phyloP scores from a whole-genome alignment of 2,329 filamentous ascomycete species.

The Exophiala sp. region DNA sequence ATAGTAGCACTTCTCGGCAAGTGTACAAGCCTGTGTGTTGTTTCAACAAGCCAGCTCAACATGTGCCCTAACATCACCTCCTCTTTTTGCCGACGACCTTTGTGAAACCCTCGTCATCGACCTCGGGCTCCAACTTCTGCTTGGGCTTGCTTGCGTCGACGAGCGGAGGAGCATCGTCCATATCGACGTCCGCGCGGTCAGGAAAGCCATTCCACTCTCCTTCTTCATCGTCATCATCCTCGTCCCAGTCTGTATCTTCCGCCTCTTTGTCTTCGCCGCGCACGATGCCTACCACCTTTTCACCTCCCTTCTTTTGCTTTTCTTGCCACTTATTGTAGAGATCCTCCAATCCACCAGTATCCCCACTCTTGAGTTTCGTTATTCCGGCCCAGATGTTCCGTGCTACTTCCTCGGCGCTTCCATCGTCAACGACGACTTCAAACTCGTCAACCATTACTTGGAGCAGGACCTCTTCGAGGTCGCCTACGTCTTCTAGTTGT shows the following conservation, averaged over 20 bases:
- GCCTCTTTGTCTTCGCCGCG: slow-evolving; percentile 44
- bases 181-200: slow-evolving; percentile 52
- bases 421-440: slow-evolving; percentile 87
- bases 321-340: slow-evolving; percentile 51
- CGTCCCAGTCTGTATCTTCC: slow-evolving; percentile 57
- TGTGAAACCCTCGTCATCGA: slow-evolving; percentile 80
- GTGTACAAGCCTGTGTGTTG: too few species aligned
- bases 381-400: slow-evolving; percentile 66
- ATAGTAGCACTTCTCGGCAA: too few species aligned
- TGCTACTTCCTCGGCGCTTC: slow-evolving; percentile 72
- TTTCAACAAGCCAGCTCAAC: neutral
- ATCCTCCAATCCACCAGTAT: slow-evolving; percentile 50
- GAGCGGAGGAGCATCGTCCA: slow-evolving; percentile 66
- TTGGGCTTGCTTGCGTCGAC: slow-evolving; percentile 48
- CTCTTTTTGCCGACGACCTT: slow-evolving; percentile 69
- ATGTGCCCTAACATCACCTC: slow-evolving; percentile 36
- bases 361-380: slow-evolving; percentile 49
- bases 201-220: slow-evolving; percentile 56
- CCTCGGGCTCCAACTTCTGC: slow-evolving; percentile 65
- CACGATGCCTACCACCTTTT: slow-evolving; percentile 26
- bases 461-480: slow-evolving; percentile 78
- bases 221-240: slow-evolving; percentile 50
- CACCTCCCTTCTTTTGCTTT: slow-evolving; percentile 39
- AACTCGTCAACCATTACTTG: slow-evolving; percentile 97
- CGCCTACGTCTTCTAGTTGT: slow-evolving; percentile 66